Base-by-base conservation (phyloP, 148 eudicot species). In the Spergularia marina region DNA sequence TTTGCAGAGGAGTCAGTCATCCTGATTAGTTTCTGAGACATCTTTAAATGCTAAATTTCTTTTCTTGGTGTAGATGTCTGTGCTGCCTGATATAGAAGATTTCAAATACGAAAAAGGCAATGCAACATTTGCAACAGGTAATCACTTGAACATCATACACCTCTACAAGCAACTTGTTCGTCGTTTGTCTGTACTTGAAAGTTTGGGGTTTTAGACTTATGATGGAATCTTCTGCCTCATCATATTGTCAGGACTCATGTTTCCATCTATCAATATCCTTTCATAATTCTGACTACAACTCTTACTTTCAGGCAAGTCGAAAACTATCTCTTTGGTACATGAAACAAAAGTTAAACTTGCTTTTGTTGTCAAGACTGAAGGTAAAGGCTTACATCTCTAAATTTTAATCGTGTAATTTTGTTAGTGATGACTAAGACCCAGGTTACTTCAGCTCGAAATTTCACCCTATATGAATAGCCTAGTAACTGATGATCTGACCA, bases 1-100 rank as follows among this genome's bases (percentile, higher is more conserved):
- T 18, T 18, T 63, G n/a, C 52, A 53, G 7, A 16, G 0, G 47
- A 41, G 21, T 56, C 40, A 30, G 53, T 0, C 44, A 6, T 52
- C 11, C 49, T 66, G 40, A 39, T 64, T 14, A 2, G 34, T 56
- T 49, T 44, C 57, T 47, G 12, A 21, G 4, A 11, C 52, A 66
- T 12, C 16, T 21, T 9, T 59, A 7, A 71, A 39, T 23, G 14
- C 34, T 1, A 60, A 59, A 59, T 18, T 54, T 55, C 52, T 72
- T 69, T 59, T 73, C 63, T 52, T 71, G 75, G 15, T 78, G 78
- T 61, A 75, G 79, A 57, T 69, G 52, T 63, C 72, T 40, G 71
- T 70, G 62, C 69, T 82, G 52, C 98, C 91, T 72, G 96, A 93
- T 75, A 93, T 93, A 76, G 98, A 93, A 85, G 98, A 93, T 81